phyloP scores from a whole-genome alignment of 495 filamentous ascomycete genomes.

The Viridothelium virens region DNA sequence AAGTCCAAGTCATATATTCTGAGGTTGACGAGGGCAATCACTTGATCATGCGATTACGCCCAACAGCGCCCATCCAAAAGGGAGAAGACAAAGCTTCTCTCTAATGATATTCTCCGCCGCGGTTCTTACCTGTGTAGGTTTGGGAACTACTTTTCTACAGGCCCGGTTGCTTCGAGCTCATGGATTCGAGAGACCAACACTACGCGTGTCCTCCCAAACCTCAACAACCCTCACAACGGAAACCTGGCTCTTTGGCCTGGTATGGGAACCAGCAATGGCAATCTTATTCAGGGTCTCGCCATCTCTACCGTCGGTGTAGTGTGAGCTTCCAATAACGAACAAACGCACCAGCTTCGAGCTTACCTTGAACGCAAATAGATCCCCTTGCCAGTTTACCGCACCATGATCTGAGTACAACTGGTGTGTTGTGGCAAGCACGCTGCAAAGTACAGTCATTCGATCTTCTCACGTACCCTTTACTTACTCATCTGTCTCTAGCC shows the following conservation, averaged over 20 bases:
- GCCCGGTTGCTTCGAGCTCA: slow-evolving; percentile 31
- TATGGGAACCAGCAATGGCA: slow-evolving; percentile 38
- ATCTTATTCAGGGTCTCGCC: slow-evolving; percentile 33
- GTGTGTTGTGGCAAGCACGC: no score
- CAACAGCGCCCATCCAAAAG: no score
- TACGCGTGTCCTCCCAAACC: slow-evolving; percentile 34
- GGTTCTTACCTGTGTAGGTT: no score
- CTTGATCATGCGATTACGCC: background rate
- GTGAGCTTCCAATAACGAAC: background rate
- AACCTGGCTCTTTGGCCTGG: slow-evolving; percentile 37
- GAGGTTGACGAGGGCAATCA: background rate
- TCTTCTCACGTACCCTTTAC: no score
- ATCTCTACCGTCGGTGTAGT: slow-evolving; percentile 20
- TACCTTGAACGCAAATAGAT: background rate
- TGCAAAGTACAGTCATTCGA: no score
- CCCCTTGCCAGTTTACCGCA: background rate
- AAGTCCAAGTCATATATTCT: background rate
- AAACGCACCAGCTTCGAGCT: background rate
- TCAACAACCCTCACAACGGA: slow-evolving; percentile 27
- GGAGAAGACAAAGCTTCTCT: no score
- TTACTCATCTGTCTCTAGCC: no score
- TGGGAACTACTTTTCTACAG: slow-evolving; percentile 31
- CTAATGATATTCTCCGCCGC: no score
- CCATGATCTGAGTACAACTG: no score
- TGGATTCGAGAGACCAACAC: slow-evolving; percentile 37